These are phyloP conservation scores for Salix suchowensis DNA, from an alignment of 345 rosid genomes.

Conservation along the genomic window DNA sequence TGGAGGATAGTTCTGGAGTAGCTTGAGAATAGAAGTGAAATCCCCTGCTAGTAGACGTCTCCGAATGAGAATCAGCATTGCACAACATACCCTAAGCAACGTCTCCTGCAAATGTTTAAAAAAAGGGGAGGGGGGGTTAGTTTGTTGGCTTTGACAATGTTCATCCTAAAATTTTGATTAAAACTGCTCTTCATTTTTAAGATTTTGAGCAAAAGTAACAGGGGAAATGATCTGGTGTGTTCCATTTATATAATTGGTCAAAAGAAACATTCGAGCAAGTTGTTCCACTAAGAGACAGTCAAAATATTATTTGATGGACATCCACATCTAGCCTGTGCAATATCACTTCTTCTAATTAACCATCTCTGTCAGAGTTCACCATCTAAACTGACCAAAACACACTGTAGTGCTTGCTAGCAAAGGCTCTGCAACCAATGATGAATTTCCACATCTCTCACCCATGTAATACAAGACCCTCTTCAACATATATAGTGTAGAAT, in stretches of 20 bases:
- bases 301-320: too few species aligned
- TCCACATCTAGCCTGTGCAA: not conserved
- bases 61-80: constrained; percentile 82
- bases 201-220: not conserved
- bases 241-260: not conserved
- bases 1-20: constrained; percentile 75
- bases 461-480: not conserved
- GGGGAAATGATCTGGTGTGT: not conserved
- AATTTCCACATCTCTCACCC: not conserved
- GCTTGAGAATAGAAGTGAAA: constrained; percentile 74
- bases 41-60: constrained; percentile 84
- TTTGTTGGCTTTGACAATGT: constrained; percentile 4
- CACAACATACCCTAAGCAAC: constrained; percentile 85
- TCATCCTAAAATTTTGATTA: not conserved
- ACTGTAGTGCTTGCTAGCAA: not conserved
- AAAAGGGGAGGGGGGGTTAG: not conserved
- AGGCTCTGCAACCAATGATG: not conserved
- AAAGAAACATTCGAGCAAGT: not conserved
- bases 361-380: not conserved
- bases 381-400: not conserved
- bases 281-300: not conserved
- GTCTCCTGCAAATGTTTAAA: constrained; percentile 58
- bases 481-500: not conserved
- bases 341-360: not conserved
- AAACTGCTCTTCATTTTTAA: not conserved